Evolutionary conservation across 768 basidiomycete species (phyloP).

Genomic region (Lactifluus echinatus): DNA sequence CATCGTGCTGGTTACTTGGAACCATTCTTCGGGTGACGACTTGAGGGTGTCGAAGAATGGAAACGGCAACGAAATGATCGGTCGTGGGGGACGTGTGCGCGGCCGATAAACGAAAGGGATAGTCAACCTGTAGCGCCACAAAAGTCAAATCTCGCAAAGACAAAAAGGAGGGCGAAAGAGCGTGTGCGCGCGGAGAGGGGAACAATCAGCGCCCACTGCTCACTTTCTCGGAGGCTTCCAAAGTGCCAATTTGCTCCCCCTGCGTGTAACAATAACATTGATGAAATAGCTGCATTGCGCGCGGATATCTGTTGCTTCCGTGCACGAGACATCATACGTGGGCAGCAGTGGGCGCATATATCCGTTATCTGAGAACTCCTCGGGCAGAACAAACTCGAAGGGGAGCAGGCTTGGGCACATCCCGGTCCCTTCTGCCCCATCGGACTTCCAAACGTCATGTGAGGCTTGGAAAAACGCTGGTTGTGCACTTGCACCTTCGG

Average conservation of each 20-base stretch:
- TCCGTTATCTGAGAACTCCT: slow-evolving; percentile 5
- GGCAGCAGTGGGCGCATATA: slow-evolving; percentile 32
- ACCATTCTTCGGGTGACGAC: slow-evolving; percentile 58
- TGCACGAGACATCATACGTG: slow-evolving; percentile 36
- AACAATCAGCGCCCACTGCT: slow-evolving; percentile 11
- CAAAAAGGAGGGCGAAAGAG: too few relatives aligned
- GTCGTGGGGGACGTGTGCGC: slow-evolving; percentile 44
- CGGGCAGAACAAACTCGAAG: slow-evolving; percentile 30
- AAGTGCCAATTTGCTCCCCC: slow-evolving; percentile 34
- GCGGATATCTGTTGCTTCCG: slow-evolving; percentile 26
- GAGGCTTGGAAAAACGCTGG: slow-evolving; percentile 11
- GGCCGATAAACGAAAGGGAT: slow-evolving; percentile 47
- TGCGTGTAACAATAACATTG: slow-evolving; percentile 32
- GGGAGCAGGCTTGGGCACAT: slow-evolving; percentile 31
- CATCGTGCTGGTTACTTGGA: slow-evolving; percentile 39
- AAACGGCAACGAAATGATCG: slow-evolving; percentile 37
- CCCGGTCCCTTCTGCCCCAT: not conserved
- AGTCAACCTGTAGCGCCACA: slow-evolving; percentile 30
- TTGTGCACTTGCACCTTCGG: slow-evolving; percentile 10
- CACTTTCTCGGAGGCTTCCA: slow-evolving; percentile 42
- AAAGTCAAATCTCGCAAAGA: too few relatives aligned
- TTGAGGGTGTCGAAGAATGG: slow-evolving; percentile 53
- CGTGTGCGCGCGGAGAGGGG: not conserved
- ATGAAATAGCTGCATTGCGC: slow-evolving; percentile 38
- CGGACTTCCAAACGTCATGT: slow-evolving; percentile 18